Percentiles rank a stretch among this genome's conserved stretches.
Conservation (phyloP, 768 basidiomycete species). For the Naematelia aurantialba region DNA sequence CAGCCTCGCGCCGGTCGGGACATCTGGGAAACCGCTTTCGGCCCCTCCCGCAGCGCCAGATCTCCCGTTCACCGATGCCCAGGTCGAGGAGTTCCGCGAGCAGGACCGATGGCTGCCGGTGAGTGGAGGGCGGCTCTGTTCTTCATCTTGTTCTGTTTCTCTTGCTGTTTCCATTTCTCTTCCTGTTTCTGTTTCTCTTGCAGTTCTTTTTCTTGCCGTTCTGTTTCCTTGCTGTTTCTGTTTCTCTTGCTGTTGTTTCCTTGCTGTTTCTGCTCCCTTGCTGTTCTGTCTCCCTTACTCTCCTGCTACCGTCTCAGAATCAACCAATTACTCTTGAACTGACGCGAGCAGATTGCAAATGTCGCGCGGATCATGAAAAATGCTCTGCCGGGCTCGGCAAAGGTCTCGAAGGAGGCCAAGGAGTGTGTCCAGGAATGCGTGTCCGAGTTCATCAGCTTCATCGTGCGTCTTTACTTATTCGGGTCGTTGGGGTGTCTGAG, state of each 20-base stretch:
- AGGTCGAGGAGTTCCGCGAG: constrained; percentile 89
- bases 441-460: constrained; percentile 96
- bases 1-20: not conserved
- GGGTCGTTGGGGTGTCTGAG: not conserved
- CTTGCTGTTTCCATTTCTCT: not conserved
- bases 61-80: constrained; percentile 69
- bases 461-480: constrained; percentile 55
- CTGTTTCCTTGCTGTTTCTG: not conserved
- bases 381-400: constrained; percentile 80
- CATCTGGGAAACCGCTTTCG: not conserved
- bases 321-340: not conserved
- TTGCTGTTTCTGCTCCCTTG: not conserved
- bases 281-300: not conserved
- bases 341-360: constrained; percentile 73
- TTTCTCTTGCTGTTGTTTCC: not conserved
- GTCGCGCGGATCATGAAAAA: constrained; percentile 97
- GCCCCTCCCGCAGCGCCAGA: not conserved
- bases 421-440: constrained; percentile 98
- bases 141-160: too few species aligned
- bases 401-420: constrained; percentile 97
- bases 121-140: too few species aligned
- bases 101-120: constrained; percentile 95
- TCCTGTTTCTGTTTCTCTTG: too few species aligned
- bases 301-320: not conserved
- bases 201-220: not conserved